These are phyloP conservation scores for Cryptosporidium bovis DNA, from an alignment of 169 alveolate species.

Conservation along the genomic window DNA sequence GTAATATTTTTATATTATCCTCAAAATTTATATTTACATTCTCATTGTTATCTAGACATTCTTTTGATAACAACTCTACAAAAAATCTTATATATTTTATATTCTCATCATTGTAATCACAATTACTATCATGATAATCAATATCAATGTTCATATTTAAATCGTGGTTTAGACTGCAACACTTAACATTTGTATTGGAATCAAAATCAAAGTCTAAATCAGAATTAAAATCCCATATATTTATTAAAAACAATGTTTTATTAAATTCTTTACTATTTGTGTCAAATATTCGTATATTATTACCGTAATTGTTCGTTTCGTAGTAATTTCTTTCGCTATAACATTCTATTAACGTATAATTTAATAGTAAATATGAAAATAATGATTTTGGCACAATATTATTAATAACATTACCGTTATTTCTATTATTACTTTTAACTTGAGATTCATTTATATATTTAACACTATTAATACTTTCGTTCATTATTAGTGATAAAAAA, in stretches of 20 bases:
- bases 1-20: constrained; percentile 13
- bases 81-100: neutral
- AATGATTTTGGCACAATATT: constrained; percentile 24
- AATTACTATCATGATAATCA: neutral
- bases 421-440: neutral
- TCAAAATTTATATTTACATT: neutral
- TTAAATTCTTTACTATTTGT: neutral
- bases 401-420: neutral
- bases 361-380: constrained; percentile 17
- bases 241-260: neutral
- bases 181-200: neutral
- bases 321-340: neutral
- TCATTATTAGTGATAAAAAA: constrained; percentile 6
- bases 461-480: neutral
- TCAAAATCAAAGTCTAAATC: neutral
- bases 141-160: neutral
- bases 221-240: constrained; percentile 1
- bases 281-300: neutral
- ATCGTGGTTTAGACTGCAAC: neutral
- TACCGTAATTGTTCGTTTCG: neutral
- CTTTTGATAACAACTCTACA: neutral
- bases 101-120: neutral
- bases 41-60: neutral
- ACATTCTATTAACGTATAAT: constrained; percentile 7
- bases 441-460: neutral